Base-by-base conservation (phyloP, 352 stramenopile genomes). In the Globisporangium recalcitrans region DNA sequence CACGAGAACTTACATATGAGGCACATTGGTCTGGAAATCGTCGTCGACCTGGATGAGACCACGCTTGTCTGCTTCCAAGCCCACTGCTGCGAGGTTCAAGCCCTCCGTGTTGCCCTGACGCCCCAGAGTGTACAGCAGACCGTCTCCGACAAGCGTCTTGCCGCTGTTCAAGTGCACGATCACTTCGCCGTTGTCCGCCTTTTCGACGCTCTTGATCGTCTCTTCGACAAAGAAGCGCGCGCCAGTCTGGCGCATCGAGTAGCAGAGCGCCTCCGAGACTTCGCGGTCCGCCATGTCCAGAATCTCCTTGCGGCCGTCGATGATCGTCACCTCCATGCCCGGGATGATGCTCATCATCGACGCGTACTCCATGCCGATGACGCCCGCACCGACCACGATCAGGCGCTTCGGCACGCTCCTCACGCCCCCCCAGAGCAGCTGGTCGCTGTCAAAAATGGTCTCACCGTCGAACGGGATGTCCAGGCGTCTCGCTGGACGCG, bases 361-460 rank as follows among this genome's bases (percentile, higher is more conserved):
- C 14, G 88, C 88, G 53, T 97, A 97, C 56, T 97, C 88, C 86
- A 97, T 97, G n/a, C 88, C 88, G 44, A 96, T 89, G 42, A 96
- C 88, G 14, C 88, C 88, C 9, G 85, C 88, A 13, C 88, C 88
- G 6, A 92, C 85, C 52, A 94, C 69, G 42, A 94, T 92, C 54
- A 94, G 62, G 26, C 83, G 82, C 64, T 88, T 87, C 6, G 85
- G 85, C 0, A 92, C 85, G 5, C 71, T 72, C 56, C 85, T 82
- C 4, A 94, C 73, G 9, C 77, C 79, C 32, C 85, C 85, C 82
- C 82, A 94, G n/a, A 94, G 72, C 62, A 94, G 62, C 69, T 94
- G 82, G 64, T 94, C 85, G 27, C 81, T 91, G 65, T 94, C 85
- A 54, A 94, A 94, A 58, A 94, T 88, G 31, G 78, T 87, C 53